Percentiles rank a stretch among this genome's conserved stretches.
These are phyloP conservation scores for Dothidotthia symphoricarpi DNA, from an alignment of 2,329 filamentous ascomycete species.

Conservation along the genomic window DNA sequence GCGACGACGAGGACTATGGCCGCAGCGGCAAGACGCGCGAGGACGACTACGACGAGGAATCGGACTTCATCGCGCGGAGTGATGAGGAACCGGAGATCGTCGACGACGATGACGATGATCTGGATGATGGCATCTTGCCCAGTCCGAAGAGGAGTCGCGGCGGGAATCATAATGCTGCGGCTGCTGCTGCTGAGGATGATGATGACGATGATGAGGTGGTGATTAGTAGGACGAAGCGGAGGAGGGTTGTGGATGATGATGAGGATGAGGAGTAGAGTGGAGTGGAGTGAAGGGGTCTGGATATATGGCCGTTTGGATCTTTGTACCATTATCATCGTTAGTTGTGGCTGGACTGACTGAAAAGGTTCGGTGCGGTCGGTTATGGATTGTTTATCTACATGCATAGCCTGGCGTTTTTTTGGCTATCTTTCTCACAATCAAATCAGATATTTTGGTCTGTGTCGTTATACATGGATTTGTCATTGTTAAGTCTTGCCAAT, in stretches of 20 bases:
- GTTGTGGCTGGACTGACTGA: background rate
- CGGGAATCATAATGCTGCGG: too few species aligned
- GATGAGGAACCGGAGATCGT: conserved; percentile 68
- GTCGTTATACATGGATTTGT: too few species aligned
- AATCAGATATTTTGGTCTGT: too few species aligned
- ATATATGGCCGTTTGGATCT: background rate
- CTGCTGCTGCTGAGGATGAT: too few species aligned
- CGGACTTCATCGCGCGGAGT: conserved; percentile 74
- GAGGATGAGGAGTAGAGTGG: conserved; percentile 48
- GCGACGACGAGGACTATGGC: conserved; percentile 77
- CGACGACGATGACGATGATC: conserved; percentile 57
- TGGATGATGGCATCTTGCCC: conserved; percentile 48
- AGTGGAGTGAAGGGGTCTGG: background rate
- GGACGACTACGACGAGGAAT: conserved; percentile 76
- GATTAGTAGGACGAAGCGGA: conserved; percentile 39
- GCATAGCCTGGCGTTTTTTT: conserved; percentile 25
- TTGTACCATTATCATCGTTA: background rate
- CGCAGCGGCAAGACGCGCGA: conserved; percentile 59
- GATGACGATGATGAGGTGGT: conserved; percentile 40
- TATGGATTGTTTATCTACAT: too few species aligned
- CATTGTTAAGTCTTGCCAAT: too few species aligned
- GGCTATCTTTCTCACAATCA: too few species aligned
- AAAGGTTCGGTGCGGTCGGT: too few species aligned
- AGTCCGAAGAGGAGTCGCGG: conserved; percentile 43
- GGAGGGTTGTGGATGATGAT: conserved; percentile 49